Evolutionary conservation across 371 early-diverging fungal species (phyloP), one percentile per base, ranked within the genome.

Genomic region (Zancudomyces culisetae): DNA sequence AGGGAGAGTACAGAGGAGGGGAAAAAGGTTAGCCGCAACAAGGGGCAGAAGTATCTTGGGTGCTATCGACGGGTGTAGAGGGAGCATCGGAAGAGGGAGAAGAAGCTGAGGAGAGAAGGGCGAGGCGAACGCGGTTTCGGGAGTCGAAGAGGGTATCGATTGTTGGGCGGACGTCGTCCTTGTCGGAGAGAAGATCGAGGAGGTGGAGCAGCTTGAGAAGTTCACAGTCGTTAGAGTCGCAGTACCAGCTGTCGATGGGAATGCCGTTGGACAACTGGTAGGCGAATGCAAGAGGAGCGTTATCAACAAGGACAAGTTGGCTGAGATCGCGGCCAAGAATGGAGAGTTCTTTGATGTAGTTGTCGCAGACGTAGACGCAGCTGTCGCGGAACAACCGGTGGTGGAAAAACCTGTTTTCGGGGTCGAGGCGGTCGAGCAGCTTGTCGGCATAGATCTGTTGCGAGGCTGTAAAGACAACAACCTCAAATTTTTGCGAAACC

Each of bases 1-100:
- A 71, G 82, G 54, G 72, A 74, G 45, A 82, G 84, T 30, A 98
- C 97, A 4, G 98, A 98, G 70, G 98, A 98, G 64, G 94, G 95
- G 23, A 88, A 89, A 60, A 97, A 97, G 69, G 98, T 98, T 13
- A 89, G 70, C 30, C 72, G 98, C 51, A 94, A 95, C 68, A 74
- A 85, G 53, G 97, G 98, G 20, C 79, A 79, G 60, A 98, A 98
- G 67, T 92, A 75, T 59, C 67, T 91, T 53, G 94, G 93, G 24
- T 83, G 85, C 62, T 98, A 87, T 62, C 72, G 87, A 48, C 72
- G 96, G 48, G 75, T n/a, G n/a, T 85, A 29, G 73, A 68, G 39
- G 78, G 80, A 52, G 79, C 80, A 0, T 50, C 45, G 20, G 59
- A 61, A 45, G 35, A 35, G 15, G 35, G 15, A 35, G 35, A 35